These are phyloP conservation scores for Apophysomyces trapeziformis DNA, from an alignment of 371 early-diverging fungal species.

Conservation along the genomic window DNA sequence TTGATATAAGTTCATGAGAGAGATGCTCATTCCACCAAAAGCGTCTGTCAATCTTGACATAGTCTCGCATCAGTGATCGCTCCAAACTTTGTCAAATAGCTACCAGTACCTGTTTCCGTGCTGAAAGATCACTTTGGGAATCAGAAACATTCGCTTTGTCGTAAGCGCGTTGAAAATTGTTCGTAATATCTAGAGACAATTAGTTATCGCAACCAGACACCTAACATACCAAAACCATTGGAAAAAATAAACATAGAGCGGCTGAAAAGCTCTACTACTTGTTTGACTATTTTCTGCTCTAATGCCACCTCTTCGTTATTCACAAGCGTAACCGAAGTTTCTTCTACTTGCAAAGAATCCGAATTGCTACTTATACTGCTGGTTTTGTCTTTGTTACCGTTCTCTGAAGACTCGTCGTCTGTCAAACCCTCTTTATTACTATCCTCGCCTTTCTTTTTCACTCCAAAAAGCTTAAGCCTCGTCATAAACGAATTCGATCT, in stretches of 20 bases:
- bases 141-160: slow-evolving; percentile 24
- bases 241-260: slow-evolving; percentile 70
- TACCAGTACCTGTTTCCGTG: slow-evolving; percentile 43
- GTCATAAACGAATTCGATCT: slow-evolving; percentile 32
- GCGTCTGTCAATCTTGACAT: slow-evolving; percentile 40
- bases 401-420: not conserved
- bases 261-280: slow-evolving; percentile 66
- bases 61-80: too few relatives aligned
- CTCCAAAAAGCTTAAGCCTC: slow-evolving; percentile 29
- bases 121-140: slow-evolving; percentile 16
- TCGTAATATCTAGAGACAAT: slow-evolving; percentile 41
- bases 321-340: slow-evolving; percentile 24
- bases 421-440: not conserved
- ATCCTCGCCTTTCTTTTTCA: slow-evolving; percentile 21
- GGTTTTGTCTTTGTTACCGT: not conserved
- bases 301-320: slow-evolving; percentile 41
- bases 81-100: not conserved
- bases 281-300: slow-evolving; percentile 65
- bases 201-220: not conserved
- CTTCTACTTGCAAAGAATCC: slow-evolving; percentile 17
- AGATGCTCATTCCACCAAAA: slow-evolving; percentile 78
- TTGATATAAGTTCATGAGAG: slow-evolving; percentile 42
- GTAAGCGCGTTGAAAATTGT: slow-evolving; percentile 42
- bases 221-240: slow-evolving; percentile 54
- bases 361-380: slow-evolving; percentile 23